These are phyloP conservation scores for Catharanthus roseus DNA, from an alignment of 257 asterid genomes.

Conservation along the genomic window DNA sequence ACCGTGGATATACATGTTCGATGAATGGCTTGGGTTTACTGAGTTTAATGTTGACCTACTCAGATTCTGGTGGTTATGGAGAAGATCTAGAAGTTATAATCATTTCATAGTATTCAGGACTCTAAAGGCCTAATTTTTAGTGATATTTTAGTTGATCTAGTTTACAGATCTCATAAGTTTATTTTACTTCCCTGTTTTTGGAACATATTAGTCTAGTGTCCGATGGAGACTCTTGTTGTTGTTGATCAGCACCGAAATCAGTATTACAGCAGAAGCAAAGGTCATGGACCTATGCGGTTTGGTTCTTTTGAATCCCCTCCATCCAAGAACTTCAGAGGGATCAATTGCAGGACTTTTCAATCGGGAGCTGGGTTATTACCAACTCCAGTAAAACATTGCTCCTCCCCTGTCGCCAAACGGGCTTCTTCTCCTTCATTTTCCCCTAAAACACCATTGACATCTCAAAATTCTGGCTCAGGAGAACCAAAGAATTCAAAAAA, in stretches of 20 bases:
- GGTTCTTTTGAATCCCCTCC: conserved; percentile 37
- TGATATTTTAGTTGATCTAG: background rate
- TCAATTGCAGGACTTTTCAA: conserved; percentile 55
- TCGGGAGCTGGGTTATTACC: conserved; percentile 60
- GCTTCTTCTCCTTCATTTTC: conserved; percentile 22
- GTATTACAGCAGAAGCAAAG: conserved; percentile 31
- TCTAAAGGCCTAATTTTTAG: background rate
- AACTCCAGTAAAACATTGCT: conserved; percentile 33
- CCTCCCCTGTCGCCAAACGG: conserved; percentile 29
- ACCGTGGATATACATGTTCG: conserved; percentile 40
- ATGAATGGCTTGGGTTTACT: conserved; percentile 25
- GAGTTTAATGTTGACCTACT: conserved; percentile 40
- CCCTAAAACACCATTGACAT: conserved; percentile 37
- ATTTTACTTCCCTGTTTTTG: conserved; percentile 12
- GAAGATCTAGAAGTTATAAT: conserved; percentile 44
- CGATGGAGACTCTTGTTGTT: conserved; percentile 66
- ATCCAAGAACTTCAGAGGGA: conserved; percentile 31
- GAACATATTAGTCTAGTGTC: background rate
- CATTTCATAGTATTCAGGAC: conserved; percentile 9
- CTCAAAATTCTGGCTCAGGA: conserved; percentile 19
- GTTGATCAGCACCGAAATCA: conserved; percentile 62
- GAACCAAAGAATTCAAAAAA: conserved; percentile 27
- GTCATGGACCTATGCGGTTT: conserved; percentile 26
- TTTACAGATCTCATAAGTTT: conserved; percentile 17
- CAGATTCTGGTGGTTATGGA: conserved; percentile 68